These are phyloP conservation scores for Fraxinus platypoda DNA, from an alignment of 305 asterid genomes.

Conservation along the genomic window DNA sequence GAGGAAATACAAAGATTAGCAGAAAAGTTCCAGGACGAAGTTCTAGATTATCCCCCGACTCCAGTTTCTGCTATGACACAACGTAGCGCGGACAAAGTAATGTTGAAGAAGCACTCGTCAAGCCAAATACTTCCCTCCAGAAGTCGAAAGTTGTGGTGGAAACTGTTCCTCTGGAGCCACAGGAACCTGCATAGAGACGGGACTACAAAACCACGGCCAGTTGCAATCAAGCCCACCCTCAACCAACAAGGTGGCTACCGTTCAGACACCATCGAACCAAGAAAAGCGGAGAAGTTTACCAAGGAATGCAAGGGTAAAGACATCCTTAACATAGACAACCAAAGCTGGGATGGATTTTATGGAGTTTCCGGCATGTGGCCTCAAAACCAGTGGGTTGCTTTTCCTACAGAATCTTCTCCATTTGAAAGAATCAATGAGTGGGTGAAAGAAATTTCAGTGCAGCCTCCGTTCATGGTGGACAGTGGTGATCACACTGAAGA, in stretches of 20 bases:
- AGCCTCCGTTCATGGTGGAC: constrained; percentile 39
- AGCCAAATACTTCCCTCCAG: constrained; percentile 75
- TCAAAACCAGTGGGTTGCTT: constrained; percentile 83
- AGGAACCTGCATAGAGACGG: constrained; percentile 46
- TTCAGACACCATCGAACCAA: constrained; percentile 49
- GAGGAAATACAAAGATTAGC: constrained; percentile 53
- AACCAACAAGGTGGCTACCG: constrained; percentile 52
- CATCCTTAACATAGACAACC: constrained; percentile 26
- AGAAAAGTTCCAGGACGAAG: constrained; percentile 28
- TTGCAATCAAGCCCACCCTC: constrained; percentile 23
- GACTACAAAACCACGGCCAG: constrained; percentile 19
- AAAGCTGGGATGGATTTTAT: constrained; percentile 44
- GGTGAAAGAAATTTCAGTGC: constrained; percentile 55
- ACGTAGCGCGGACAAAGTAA: constrained; percentile 67
- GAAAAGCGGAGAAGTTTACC: constrained; percentile 23
- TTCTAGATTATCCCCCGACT: constrained; percentile 31
- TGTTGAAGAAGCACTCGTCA: constrained; percentile 76
- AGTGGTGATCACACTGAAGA: constrained; percentile 37
- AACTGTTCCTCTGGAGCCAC: constrained; percentile 79
- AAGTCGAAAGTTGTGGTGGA: constrained; percentile 75
- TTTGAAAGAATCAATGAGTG: constrained; percentile 57
- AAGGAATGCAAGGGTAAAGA: constrained; percentile 23
- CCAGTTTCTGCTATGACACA: constrained; percentile 48
- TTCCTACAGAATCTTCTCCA: constrained; percentile 51
- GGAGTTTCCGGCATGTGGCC: constrained; percentile 68